Percentiles rank a stretch among this genome's conserved stretches.
Evolutionary conservation across 192 early-diverging fungal genomes (phyloP).

Genomic region (Coemansia sp.): DNA sequence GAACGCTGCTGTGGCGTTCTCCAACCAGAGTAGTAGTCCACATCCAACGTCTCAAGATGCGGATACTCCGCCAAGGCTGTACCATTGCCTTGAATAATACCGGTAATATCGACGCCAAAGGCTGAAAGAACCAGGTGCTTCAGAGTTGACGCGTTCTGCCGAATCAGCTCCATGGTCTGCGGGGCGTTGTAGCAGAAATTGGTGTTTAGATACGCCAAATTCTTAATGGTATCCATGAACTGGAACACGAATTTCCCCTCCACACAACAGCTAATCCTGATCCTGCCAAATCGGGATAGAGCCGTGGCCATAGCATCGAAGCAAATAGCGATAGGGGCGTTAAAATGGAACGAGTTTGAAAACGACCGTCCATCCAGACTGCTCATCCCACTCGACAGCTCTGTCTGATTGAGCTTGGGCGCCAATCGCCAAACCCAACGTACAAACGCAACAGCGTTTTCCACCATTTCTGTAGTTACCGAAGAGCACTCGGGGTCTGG

Average conservation of each 20-base stretch:
- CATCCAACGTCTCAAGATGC: not conserved
- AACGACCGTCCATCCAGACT: too few species aligned
- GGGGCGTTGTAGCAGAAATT: not conserved
- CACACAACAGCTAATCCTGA: too few species aligned
- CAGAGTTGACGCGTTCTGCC: not conserved
- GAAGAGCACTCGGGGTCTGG: not conserved
- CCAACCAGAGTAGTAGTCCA: not conserved
- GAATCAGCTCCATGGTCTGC: not conserved
- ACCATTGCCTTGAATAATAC: not conserved
- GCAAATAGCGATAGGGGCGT: too few species aligned
- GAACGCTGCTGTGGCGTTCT: not conserved
- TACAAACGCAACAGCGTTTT: not conserved
- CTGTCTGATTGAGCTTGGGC: not conserved
- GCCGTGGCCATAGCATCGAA: too few species aligned
- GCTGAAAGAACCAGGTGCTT: too few species aligned
- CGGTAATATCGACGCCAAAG: not conserved
- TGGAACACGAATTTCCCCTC: too few species aligned
- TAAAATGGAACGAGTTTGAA: too few species aligned
- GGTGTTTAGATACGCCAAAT: not conserved
- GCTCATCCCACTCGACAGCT: not conserved
- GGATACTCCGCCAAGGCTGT: not conserved
- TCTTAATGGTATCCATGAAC: not conserved
- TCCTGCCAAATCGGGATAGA: not conserved
- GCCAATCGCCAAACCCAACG: not conserved
- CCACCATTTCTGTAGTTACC: too few species aligned